These are phyloP conservation scores for Leavenworthia alabamica DNA, from an alignment of 345 rosid species.

Conservation along the genomic window DNA sequence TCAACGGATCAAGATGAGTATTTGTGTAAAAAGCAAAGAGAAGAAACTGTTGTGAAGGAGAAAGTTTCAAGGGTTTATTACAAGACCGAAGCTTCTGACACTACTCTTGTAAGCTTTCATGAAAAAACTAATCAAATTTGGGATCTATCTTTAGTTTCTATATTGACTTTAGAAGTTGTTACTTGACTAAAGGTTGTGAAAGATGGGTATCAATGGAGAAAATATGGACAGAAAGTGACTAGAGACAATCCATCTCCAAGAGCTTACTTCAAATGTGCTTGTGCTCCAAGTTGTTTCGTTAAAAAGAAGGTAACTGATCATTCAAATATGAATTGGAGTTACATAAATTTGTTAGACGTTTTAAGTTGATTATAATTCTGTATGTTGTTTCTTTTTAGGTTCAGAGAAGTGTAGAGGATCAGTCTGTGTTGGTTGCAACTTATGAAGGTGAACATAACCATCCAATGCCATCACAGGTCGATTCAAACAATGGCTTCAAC, in stretches of 20 bases:
- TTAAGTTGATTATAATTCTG: conserved; percentile 4
- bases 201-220: conserved; percentile 99
- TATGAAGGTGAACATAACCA: conserved; percentile 99
- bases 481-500: conserved; percentile 45
- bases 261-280: conserved; percentile 97
- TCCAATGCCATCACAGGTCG: conserved; percentile 59
- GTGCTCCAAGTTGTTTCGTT: conserved; percentile 92
- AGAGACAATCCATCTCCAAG: conserved; percentile 97
- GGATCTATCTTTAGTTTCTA: not conserved
- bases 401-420: conserved; percentile 88
- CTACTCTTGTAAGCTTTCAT: conserved; percentile 56
- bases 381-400: conserved; percentile 48
- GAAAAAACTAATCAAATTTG: not conserved
- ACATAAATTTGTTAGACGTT: not conserved
- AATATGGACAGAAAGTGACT: conserved; percentile 97
- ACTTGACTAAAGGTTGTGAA: conserved; percentile 65
- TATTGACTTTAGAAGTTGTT: conserved; percentile 4
- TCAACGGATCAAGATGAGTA: conserved; percentile 87
- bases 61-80: conserved; percentile 54
- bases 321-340: not conserved
- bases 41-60: conserved; percentile 60
- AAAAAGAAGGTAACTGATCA: conserved; percentile 69
- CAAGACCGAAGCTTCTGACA: conserved; percentile 66
- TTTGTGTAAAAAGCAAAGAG: conserved; percentile 65
- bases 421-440: conserved; percentile 77